A percentile compares a stretch with the other conserved stretches of the same genome.
phyloP scores from a whole-genome alignment of 352 stramenopile genomes.

The Phytopythium ostracodes region DNA sequence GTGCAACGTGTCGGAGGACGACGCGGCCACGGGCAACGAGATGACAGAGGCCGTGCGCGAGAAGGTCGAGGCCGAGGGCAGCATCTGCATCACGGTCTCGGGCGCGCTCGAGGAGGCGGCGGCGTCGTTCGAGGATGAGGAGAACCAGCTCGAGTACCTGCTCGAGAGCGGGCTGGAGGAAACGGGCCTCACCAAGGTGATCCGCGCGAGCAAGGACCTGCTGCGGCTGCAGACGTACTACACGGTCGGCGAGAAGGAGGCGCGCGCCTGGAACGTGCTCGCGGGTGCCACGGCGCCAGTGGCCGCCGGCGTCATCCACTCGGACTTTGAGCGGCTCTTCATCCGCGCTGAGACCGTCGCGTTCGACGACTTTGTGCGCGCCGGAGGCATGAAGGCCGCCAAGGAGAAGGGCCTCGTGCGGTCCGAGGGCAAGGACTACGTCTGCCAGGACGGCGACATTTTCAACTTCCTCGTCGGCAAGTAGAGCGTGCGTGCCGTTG shows the following conservation, averaged over 20 bases:
- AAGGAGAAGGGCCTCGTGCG: slow-evolving; percentile 93
- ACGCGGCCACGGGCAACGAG: slow-evolving; percentile 92
- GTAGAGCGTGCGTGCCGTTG: slow-evolving; percentile 17
- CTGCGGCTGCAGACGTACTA: slow-evolving; percentile 97
- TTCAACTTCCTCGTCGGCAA: slow-evolving; percentile 95
- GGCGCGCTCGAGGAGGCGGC: slow-evolving; percentile 75
- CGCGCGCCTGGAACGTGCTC: slow-evolving; percentile 78
- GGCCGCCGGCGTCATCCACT: slow-evolving; percentile 82
- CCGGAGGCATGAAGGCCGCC: slow-evolving; percentile 91
- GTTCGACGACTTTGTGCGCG: slow-evolving; percentile 94
- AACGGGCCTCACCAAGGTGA: slow-evolving; percentile 81
- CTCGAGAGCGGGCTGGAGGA: slow-evolving; percentile 73
- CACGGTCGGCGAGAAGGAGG: slow-evolving; percentile 88
- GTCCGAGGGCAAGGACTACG: slow-evolving; percentile 98
- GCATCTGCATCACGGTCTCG: slow-evolving; percentile 68
- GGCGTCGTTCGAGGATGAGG: slow-evolving; percentile 81
- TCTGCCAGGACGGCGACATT: slow-evolving; percentile 97
- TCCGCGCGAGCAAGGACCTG: slow-evolving; percentile 90
- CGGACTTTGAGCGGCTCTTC: slow-evolving; percentile 85
- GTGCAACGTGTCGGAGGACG: slow-evolving; percentile 95
- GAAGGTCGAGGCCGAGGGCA: slow-evolving; percentile 65
- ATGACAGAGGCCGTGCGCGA: slow-evolving; percentile 84
- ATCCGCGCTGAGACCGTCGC: slow-evolving; percentile 93
- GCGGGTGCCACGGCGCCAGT: slow-evolving; percentile 68
- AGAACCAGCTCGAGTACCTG: slow-evolving; percentile 94